Evolutionary conservation across 2,329 filamentous ascomycete species (phyloP).

Genomic region (Cladobotryum mycophilum): DNA sequence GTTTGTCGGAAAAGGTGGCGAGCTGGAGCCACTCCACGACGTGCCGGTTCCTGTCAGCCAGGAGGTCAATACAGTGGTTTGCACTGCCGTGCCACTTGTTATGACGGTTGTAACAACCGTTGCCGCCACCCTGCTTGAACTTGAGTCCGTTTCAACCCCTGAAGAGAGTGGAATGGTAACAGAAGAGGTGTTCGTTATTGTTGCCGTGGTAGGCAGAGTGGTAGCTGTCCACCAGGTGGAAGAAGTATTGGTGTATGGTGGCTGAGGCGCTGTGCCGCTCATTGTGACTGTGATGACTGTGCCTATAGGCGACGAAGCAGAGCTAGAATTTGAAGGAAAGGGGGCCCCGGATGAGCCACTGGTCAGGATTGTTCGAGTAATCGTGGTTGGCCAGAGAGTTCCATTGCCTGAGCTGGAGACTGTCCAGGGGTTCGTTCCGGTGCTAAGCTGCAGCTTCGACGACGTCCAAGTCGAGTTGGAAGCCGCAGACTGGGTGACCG

Average conservation of each 20-base stretch:
- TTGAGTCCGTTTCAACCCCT: background rate
- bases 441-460: background rate
- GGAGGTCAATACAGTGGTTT: slow-evolving; percentile 8
- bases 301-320: background rate
- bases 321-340: background rate
- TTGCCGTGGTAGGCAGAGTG: background rate
- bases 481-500: slow-evolving; percentile 8
- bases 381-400: background rate
- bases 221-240: background rate
- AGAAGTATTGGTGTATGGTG: slow-evolving; percentile 1
- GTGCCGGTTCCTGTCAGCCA: slow-evolving; percentile 6
- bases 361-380: background rate
- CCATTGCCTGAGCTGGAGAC: slow-evolving; percentile 1
- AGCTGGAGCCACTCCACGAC: background rate
- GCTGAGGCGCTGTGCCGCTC: background rate
- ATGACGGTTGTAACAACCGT: slow-evolving; percentile 1
- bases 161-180: background rate
- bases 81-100: background rate
- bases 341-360: background rate
- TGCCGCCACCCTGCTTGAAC: background rate
- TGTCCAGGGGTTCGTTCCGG: slow-evolving; percentile 7
- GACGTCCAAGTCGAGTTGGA: slow-evolving; percentile 2
- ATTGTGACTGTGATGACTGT: background rate
- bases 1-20: slow-evolving; percentile 7
- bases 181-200: slow-evolving; percentile 5